Evolutionary conservation across 768 basidiomycete species (phyloP).

Genomic region (Suillus fuscotomentosus): DNA sequence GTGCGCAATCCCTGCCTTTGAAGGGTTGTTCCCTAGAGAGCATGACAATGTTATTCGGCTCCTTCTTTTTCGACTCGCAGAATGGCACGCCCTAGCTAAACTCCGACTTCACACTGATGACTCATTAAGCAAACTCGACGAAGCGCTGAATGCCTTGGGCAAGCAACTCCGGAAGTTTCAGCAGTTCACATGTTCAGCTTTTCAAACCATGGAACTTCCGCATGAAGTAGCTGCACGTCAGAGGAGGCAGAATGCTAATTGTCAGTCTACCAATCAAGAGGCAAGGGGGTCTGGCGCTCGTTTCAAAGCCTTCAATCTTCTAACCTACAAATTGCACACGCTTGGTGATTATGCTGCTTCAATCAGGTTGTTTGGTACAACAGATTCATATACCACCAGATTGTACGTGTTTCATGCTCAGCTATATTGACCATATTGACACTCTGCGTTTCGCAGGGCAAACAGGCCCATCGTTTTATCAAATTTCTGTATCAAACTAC

Average conservation of each 20-base stretch:
- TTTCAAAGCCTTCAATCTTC: constrained; percentile 27
- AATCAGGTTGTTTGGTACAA: constrained; percentile 32
- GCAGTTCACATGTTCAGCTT: constrained; percentile 20
- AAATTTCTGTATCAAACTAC: constrained; percentile 13
- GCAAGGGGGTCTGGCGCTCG: background rate
- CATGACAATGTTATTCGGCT: constrained; percentile 20
- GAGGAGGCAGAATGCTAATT: background rate
- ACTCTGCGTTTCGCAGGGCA: constrained; percentile 24
- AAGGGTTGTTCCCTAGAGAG: constrained; percentile 23
- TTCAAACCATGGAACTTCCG: constrained; percentile 25
- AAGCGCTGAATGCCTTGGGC: constrained; percentile 14
- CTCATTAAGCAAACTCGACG: constrained; percentile 19
- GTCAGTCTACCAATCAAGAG: background rate
- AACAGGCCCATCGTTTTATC: constrained; percentile 30
- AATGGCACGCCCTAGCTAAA: constrained; percentile 38
- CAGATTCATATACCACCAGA: constrained; percentile 35
- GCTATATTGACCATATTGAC: background rate
- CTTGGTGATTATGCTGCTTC: constrained; percentile 31
- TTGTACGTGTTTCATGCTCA: constrained; percentile 18
- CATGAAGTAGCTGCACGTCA: constrained; percentile 9
- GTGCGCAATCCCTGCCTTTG: no score
- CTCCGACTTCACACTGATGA: constrained; percentile 31
- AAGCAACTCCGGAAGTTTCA: constrained; percentile 23
- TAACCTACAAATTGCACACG: constrained; percentile 34
- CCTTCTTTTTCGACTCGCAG: constrained; percentile 22